These are phyloP conservation scores for Vanrija pseudolonga DNA, from an alignment of 1,284 basidiomycete genomes.

Conservation along the genomic window DNA sequence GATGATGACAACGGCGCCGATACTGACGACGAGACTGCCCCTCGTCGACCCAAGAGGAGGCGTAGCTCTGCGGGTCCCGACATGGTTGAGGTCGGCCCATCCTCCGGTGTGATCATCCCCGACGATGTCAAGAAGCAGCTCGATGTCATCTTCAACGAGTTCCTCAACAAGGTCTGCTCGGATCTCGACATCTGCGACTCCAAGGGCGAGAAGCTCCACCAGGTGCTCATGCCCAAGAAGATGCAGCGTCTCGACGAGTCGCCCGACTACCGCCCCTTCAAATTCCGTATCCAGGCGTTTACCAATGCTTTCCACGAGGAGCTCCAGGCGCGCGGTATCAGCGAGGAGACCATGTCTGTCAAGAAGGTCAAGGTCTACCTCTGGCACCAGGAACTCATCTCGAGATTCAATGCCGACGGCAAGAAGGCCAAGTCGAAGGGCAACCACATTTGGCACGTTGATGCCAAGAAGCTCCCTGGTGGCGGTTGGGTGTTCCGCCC, in stretches of 20 bases:
- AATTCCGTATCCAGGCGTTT: conserved; percentile 98
- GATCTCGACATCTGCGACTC: conserved; percentile 87
- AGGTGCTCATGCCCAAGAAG: conserved; percentile 97
- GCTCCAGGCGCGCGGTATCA: conserved; percentile 49
- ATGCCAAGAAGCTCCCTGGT: conserved; percentile 75
- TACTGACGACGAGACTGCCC: conserved; percentile 34
- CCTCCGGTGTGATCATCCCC: conserved; percentile 35
- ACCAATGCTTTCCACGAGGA: conserved; percentile 95
- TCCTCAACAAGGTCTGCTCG: conserved; percentile 82
- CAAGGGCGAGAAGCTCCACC: conserved; percentile 96
- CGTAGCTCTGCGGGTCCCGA: conserved; percentile 34
- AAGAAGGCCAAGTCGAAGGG: conserved; percentile 99
- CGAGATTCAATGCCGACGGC: conserved; percentile 97
- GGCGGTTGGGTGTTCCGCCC: conserved; percentile 82
- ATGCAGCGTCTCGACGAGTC: conserved; percentile 95
- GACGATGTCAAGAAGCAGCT: conserved; percentile 73
- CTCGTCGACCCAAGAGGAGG: conserved; percentile 34
- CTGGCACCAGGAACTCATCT: conserved; percentile 87
- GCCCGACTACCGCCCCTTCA: conserved; percentile 95
- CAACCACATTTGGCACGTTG: conserved; percentile 99
- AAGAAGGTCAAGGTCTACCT: conserved; percentile 90
- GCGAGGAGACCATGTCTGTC: conserved; percentile 55
- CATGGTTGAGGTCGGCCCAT: conserved; percentile 11
- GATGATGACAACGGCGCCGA: conserved; percentile 37
- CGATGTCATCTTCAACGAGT: conserved; percentile 87